A percentile compares a stretch with the other conserved stretches of the same genome.
phyloP scores from a whole-genome alignment of 2,329 filamentous ascomycete genomes.

The Boeremia exigua region DNA sequence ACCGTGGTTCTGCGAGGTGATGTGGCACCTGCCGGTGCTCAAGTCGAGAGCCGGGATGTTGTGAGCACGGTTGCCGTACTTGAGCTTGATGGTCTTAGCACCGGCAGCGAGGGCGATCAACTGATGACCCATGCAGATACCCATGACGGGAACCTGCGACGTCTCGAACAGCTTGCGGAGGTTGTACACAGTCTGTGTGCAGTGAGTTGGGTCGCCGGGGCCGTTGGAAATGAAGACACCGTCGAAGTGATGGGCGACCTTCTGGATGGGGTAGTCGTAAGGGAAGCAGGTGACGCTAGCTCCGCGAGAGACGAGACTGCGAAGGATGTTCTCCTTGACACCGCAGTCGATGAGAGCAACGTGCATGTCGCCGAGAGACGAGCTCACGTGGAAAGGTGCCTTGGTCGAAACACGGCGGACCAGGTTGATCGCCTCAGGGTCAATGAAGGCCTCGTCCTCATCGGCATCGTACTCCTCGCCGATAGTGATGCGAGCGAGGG shows the following conservation, averaged over 20 bases:
- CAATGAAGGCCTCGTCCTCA: constrained; percentile 94
- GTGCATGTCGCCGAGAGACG: constrained; percentile 82
- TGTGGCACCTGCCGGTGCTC: constrained; percentile 96
- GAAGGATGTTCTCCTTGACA: constrained; percentile 99
- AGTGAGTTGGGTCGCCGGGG: constrained; percentile 96
- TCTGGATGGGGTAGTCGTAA: constrained; percentile 97
- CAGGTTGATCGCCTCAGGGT: constrained; percentile 95
- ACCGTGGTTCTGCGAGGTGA: constrained; percentile 97
- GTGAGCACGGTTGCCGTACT: constrained; percentile 98
- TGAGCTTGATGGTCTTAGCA: constrained; percentile 92
- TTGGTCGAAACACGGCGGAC: constrained; percentile 98
- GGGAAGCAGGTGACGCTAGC: constrained; percentile 94
- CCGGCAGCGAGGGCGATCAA: constrained; percentile 88
- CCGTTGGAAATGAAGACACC: constrained; percentile 99
- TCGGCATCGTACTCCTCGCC: constrained; percentile 98
- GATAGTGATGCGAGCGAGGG: constrained; percentile 89
- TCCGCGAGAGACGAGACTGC: constrained; percentile 88
- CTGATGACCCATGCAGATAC: constrained; percentile 97
- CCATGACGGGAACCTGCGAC: constrained; percentile 91
- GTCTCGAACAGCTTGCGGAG: constrained; percentile 88
- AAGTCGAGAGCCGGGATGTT: constrained; percentile 96
- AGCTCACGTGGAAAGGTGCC: constrained; percentile 93
- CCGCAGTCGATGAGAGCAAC: constrained; percentile 96
- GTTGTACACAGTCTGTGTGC: constrained; percentile 92
- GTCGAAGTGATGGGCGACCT: constrained; percentile 96